Base-by-base conservation (phyloP, 805 yeast species). In the Candida cerambycidarum region DNA sequence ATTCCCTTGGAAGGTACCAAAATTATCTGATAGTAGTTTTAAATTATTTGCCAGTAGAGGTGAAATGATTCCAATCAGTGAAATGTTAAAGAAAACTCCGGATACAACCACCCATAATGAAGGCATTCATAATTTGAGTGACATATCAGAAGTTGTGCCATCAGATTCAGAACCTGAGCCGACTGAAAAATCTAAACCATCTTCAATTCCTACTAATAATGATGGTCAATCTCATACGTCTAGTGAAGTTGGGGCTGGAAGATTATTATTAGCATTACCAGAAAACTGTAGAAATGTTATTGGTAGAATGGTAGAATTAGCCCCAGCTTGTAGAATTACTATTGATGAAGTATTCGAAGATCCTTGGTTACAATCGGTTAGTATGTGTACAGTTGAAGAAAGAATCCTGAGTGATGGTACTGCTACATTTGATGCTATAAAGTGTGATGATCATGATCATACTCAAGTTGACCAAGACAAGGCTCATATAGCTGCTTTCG, bases 401-500 rank as follows among this genome's bases (percentile, higher is more conserved):
- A 50, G 57, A 11, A 25, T 44, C 11, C 62, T 62, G 15, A 63
- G 67, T 35, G 70, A 68, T 17, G 58, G 65, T 11, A 44, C 68
- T 30, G 62, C 68, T 41, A 27, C 16, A 4, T 62, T 58, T 56
- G 68, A 60, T 30, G 69, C 67, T 7, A 54, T 61, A 32, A 65
- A 64, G 25, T 79, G 81, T 15, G 62, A 69, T 6, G 82, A 80
- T 55, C 98, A 90, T 59, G 74, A 74, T 25, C 98, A 90, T 60
- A 88, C 97, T 1, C 79, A 79, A 51, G 97, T 90, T 39, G 96
- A 89, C 53, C 96, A 87, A 60, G 82, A 88, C 46, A 95, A 88
- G 54, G 98, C 98, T 0, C 98, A 90, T 62, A 90, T 90, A 66
- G 96, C 97, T 9, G 84, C 90, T 45, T 75, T 90, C 51, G 97